These are phyloP conservation scores for Phoma sp. DNA, from an alignment of 2,329 filamentous ascomycete species.

Conservation along the genomic window DNA sequence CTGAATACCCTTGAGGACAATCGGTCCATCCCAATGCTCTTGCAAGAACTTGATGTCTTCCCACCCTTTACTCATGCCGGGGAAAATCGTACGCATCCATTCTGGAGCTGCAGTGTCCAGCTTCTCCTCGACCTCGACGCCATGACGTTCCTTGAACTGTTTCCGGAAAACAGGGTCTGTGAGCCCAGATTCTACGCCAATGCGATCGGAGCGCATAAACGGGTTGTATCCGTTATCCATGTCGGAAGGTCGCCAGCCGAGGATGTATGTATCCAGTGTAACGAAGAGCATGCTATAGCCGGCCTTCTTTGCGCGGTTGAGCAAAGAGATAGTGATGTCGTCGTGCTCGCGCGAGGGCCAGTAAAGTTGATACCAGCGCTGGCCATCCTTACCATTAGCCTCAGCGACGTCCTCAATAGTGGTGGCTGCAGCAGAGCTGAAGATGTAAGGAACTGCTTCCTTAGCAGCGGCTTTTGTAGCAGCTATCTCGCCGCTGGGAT, in stretches of 20 bases:
- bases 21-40: slow-evolving; percentile 67
- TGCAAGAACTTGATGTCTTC: slow-evolving; percentile 65
- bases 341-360: slow-evolving; percentile 70
- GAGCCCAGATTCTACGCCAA: slow-evolving; percentile 68
- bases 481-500: slow-evolving; percentile 68
- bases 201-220: slow-evolving; percentile 33
- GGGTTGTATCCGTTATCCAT: slow-evolving; percentile 62
- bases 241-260: slow-evolving; percentile 71
- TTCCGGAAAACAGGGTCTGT: slow-evolving; percentile 69
- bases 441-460: slow-evolving; percentile 67
- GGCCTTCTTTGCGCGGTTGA: slow-evolving; percentile 64
- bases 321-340: slow-evolving; percentile 67
- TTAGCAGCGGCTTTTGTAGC: slow-evolving; percentile 65
- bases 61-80: slow-evolving; percentile 64
- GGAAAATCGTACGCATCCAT: slow-evolving; percentile 39
- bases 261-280: slow-evolving; percentile 71
- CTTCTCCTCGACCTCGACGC: slow-evolving; percentile 51
- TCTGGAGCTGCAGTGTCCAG: slow-evolving; percentile 27
- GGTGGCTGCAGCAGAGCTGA: slow-evolving; percentile 67
- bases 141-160: slow-evolving; percentile 59
- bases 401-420: slow-evolving; percentile 69
- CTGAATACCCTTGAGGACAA: slow-evolving; percentile 67
- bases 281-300: slow-evolving; percentile 72
- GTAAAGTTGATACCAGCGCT: slow-evolving; percentile 75
- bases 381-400: slow-evolving; percentile 58